Evolutionary conservation across 768 basidiomycete species (phyloP), one percentile per base, ranked within the genome.

Genomic region (Heimioporus sp.): DNA sequence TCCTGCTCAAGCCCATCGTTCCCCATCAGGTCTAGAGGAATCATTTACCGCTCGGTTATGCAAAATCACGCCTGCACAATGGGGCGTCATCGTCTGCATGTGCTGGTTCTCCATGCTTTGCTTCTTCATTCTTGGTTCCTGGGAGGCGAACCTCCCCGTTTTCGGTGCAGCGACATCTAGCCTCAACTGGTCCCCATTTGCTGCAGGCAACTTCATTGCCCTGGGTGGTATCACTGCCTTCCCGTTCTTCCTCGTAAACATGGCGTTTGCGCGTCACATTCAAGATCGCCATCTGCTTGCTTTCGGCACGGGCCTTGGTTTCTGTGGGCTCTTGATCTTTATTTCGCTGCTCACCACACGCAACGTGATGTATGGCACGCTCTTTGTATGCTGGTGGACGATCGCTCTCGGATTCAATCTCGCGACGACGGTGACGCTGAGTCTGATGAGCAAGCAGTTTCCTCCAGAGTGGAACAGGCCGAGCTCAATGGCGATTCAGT

Each of bases 121-220:
- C 67, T 87, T 86, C 24, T 28, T 28, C 24, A 28, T 28, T 28
- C 79, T 87, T 51, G 83, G 82, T 8, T 77, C 79, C 12, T 86
- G 83, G 83, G 85, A 87, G 65, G 73, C 81, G 43, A 85, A 85
- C 65, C 78, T 87, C 46, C 85, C 83, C 36, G 76, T 86, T 51
- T 86, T 79, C 63, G 76, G 79, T 19, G 75, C 77, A 40, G 24
- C 58, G 19, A 64, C 60, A 8, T 64, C 67, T 16, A 59, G 65
- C 19, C 78, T 85, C 61, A 63, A 74, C 60, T 86, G 80, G 74
- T 76, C 79, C 13, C 85, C 85, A 2, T 86, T 78, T 59, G 73
- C 76, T n/a, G 82, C 85, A 4, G 86, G 83, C 9, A 86, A 87
- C 67, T 82, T 86, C 68, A 83, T 87, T 64, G 85, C 82, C 20